Conservation (phyloP, 257 asterid genomes). For the Coffea canephora region DNA sequence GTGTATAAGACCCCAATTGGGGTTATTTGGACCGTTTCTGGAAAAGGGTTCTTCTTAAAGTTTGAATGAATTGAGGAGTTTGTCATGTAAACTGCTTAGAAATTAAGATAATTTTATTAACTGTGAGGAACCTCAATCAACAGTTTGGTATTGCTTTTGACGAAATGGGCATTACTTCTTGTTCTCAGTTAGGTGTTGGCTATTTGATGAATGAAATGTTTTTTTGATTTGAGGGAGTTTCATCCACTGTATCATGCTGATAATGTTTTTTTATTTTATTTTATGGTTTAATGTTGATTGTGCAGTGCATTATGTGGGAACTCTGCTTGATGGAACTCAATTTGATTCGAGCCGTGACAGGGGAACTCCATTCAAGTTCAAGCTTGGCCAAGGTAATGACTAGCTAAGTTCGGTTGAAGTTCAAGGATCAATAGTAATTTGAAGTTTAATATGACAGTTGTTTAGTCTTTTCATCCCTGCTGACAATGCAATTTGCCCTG, state of each 20-base stretch:
- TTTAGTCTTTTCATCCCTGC: background rate
- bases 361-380: slow-evolving; percentile 42
- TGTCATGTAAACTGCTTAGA: too few species aligned
- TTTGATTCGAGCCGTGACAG: slow-evolving; percentile 53
- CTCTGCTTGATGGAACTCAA: slow-evolving; percentile 51
- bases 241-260: background rate
- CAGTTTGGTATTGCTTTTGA: too few species aligned
- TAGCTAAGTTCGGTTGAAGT: background rate
- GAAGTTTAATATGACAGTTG: background rate
- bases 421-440: too few species aligned
- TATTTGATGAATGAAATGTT: background rate
- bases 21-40: too few species aligned
- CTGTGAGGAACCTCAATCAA: too few species aligned
- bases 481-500: background rate
- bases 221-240: background rate
- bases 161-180: background rate
- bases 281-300: slow-evolving; percentile 14
- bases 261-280: slow-evolving; percentile 4
- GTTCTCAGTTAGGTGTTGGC: background rate
- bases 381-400: slow-evolving; percentile 48
- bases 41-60: too few species aligned
- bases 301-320: slow-evolving; percentile 66
- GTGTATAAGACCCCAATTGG: too few species aligned
- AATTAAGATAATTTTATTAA: too few species aligned
- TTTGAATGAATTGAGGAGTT: too few species aligned